A percentile compares a stretch with the other conserved stretches of the same genome.
Conservation (phyloP, 23 red algal genomes). For the Agarophyton chilense region DNA sequence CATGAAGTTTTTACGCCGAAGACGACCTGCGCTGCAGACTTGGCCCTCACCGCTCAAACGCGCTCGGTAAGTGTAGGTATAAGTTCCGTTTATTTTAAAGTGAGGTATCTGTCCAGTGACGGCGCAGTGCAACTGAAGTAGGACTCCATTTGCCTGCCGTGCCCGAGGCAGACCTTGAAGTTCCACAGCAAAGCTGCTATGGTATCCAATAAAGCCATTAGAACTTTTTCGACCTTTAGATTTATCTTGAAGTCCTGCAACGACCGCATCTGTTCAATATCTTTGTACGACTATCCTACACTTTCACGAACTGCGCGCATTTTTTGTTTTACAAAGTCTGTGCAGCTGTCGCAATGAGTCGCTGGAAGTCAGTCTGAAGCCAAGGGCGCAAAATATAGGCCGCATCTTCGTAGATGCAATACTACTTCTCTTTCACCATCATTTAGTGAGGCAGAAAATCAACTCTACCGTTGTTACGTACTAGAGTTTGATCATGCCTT, state of each 20-base stretch:
- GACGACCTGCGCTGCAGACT: too few relatives aligned
- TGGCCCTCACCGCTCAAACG: too few relatives aligned
- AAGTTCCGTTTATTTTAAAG: too few relatives aligned
- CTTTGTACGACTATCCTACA: neutral
- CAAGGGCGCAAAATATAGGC: neutral
- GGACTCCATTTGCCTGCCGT: neutral
- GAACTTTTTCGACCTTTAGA: neutral
- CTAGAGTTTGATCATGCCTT: slow-evolving; percentile 35
- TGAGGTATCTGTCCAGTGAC: neutral
- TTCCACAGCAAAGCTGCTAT: neutral
- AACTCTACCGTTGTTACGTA: slow-evolving; percentile 8
- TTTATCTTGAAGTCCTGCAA: neutral
- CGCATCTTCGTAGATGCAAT: slow-evolving; percentile 10
- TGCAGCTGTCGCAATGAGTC: neutral
- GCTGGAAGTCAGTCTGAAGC: neutral
- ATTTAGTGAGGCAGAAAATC: neutral
- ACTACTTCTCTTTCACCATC: neutral
- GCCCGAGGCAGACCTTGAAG: neutral
- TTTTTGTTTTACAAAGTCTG: neutral
- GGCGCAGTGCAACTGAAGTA: neutral
- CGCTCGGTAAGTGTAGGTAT: too few relatives aligned
- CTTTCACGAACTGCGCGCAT: neutral
- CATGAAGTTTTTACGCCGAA: too few relatives aligned
- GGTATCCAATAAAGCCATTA: neutral
- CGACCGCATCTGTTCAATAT: slow-evolving; percentile 2